These are phyloP conservation scores for Tulasnella sp. DNA, from an alignment of 768 basidiomycete species.

Conservation along the genomic window DNA sequence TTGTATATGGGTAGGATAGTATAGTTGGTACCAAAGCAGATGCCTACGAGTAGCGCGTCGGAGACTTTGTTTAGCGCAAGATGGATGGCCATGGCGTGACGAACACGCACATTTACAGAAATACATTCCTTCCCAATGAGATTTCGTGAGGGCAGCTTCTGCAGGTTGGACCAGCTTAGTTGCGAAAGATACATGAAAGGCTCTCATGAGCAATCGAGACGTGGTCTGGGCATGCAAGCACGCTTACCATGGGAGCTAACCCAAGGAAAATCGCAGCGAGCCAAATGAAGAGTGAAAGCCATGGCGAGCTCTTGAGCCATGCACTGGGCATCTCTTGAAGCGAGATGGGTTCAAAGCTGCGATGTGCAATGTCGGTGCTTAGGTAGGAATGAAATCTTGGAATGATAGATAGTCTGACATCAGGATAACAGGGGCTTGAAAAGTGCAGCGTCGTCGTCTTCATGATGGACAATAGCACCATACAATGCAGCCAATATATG, in stretches of 20 bases:
- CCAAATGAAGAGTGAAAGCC: no score
- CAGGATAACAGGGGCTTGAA: no score
- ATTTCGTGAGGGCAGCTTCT: constrained; percentile 1
- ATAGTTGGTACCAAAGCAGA: constrained; percentile 83
- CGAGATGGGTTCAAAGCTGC: no score
- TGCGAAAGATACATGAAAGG: not conserved
- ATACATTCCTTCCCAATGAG: constrained; percentile 78
- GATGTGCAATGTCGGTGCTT: no score
- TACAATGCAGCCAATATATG: no score
- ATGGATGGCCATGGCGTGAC: not conserved
- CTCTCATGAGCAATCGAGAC: not conserved
- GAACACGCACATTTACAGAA: constrained; percentile 71
- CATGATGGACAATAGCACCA: no score
- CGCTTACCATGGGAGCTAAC: not conserved
- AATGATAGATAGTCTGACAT: no score
- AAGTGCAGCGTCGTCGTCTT: no score
- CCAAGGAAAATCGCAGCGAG: no score
- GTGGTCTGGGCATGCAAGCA: not conserved
- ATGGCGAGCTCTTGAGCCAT: no score
- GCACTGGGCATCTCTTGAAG: no score
- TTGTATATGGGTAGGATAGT: constrained; percentile 70
- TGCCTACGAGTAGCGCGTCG: constrained; percentile 41
- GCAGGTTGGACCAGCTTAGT: not conserved
- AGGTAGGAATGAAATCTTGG: no score
- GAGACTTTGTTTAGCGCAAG: not conserved